Base-by-base conservation (phyloP, 192 early-diverging fungal species). In the Kappamyces sp. region DNA sequence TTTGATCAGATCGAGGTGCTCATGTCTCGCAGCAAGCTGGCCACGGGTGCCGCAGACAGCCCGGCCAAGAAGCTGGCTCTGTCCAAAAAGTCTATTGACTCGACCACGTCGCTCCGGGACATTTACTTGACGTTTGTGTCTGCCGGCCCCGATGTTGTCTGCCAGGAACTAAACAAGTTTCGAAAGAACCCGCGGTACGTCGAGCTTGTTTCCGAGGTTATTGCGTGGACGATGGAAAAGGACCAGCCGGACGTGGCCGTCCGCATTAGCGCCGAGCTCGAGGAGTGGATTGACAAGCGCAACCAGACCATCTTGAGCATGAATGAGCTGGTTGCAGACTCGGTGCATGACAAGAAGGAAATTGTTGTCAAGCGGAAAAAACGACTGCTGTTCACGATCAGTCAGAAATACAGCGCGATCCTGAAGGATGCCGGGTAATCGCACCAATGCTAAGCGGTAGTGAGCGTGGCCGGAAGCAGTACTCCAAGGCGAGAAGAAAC, bases 131-230 rank as follows among this genome's bases (percentile, higher is more conserved):
- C 66, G 3, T 60, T 70, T 38, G 42, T 42, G 2, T 12, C 39
- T 2, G 53, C 46, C 34, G 72, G 72, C 5, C 48, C 61, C 4
- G 77, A 79, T 29, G 47, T 60, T n/a, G 46, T 67, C 1, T 29
- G 67, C 5, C 52, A 63, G 42, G 71, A 79, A 33, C 45, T 79
- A 4, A 15, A 47, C 1, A 67, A 67, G 31, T 79, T 71, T 54
- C 47, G 62, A 22, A 79, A 79, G 51, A 72, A 73, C 49, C 77
- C 77, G 34, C 54, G 77, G 32, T 79, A 73, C 46, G 43, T 79
- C 31, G 77, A 79, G 61, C 32, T 79, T 8, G 42, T 70, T 45
- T 33, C 58, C 0, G 36, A 54, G 2, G 59, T 61, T 36, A 60
- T 62, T 39, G 54, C 43, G 14, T 75, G 72, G 77, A 64, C 57